Conservation (phyloP, 192 early-diverging fungal species). For the Coemansia sp. region DNA sequence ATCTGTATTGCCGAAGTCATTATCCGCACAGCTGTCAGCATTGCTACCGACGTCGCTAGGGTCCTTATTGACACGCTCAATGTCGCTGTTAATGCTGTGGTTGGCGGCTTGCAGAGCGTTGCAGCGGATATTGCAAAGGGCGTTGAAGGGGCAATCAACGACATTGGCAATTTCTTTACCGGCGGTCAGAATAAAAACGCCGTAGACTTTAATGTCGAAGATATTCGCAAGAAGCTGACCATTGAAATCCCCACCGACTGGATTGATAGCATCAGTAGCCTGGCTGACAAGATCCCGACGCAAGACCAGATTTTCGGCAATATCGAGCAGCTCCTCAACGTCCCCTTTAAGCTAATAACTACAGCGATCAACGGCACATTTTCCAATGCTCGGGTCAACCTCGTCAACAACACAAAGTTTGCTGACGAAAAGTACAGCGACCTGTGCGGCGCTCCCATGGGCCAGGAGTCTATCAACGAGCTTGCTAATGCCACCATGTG, state of each 20-base stretch:
- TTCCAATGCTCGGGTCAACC: conserved; percentile 6
- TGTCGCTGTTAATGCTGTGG: conserved; percentile 25
- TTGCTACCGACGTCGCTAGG: conserved; percentile 17
- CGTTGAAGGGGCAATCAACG: conserved; percentile 14
- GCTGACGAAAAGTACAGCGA: conserved; percentile 16
- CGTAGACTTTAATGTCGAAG: conserved; percentile 24
- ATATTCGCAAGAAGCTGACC: conserved; percentile 24
- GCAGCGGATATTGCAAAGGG: conserved; percentile 18
- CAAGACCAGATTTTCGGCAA: conserved; percentile 47
- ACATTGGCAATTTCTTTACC: conserved; percentile 21
- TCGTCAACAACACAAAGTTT: conserved; percentile 18
- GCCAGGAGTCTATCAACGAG: conserved; percentile 25
- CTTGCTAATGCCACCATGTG: conserved; percentile 12
- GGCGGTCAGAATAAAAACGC: conserved; percentile 7
- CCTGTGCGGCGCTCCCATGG: conserved; percentile 29
- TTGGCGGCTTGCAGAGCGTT: conserved; percentile 21
- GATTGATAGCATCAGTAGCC: conserved; percentile 24
- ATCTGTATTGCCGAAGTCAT: conserved; percentile 49
- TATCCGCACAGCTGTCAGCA: conserved; percentile 30
- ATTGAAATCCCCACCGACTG: conserved; percentile 39
- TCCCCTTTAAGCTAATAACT: conserved; percentile 37
- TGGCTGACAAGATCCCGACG: conserved; percentile 37
- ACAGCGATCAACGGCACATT: conserved; percentile 14
- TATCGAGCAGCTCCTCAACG: conserved; percentile 32
- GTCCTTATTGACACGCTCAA: conserved; percentile 33